A percentile compares a stretch with the other conserved stretches of the same genome.
phyloP scores from a whole-genome alignment of 768 basidiomycete species.

The Infundibulicybe gibba region DNA sequence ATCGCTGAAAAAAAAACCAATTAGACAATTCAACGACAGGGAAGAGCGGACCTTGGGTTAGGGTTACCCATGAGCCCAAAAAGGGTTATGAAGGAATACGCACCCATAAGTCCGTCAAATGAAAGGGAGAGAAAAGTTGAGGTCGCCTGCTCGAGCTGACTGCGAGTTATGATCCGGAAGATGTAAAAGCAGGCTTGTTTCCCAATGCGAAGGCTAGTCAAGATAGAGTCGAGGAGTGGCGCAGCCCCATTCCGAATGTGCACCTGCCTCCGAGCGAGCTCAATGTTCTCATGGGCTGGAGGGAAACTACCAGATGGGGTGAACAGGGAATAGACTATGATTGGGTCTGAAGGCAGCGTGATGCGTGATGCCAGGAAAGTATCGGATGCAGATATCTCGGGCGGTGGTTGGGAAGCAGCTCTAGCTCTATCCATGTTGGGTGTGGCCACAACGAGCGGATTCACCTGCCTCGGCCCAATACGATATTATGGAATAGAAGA shows the following conservation, averaged over 20 bases:
- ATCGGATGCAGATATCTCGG: constrained; percentile 25
- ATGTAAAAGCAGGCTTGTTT: constrained; percentile 47
- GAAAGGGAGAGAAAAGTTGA: constrained; percentile 30
- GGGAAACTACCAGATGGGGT: constrained; percentile 19
- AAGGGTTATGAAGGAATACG: constrained; percentile 18
- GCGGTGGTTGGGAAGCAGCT: constrained; percentile 5
- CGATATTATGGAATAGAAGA: too few relatives aligned
- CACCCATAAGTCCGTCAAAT: constrained; percentile 51
- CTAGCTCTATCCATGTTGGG: neutral
- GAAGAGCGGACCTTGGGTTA: constrained; percentile 13
- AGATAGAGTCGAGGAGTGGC: constrained; percentile 43
- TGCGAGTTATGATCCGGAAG: constrained; percentile 45
- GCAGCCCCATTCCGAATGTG: constrained; percentile 31
- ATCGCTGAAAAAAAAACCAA: constrained; percentile 26
- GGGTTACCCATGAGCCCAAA: constrained; percentile 9
- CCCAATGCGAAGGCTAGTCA: constrained; percentile 47
- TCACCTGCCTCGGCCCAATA: too few relatives aligned
- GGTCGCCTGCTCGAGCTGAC: constrained; percentile 23
- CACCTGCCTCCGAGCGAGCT: constrained; percentile 50
- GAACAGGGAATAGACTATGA: constrained; percentile 45
- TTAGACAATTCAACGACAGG: neutral
- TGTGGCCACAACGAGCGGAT: neutral
- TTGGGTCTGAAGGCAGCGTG: constrained; percentile 36
- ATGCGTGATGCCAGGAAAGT: constrained; percentile 44
- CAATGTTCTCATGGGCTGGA: constrained; percentile 39